Evolutionary conservation across 768 basidiomycete species (phyloP).

Genomic region (Boletus pseudo-olivaceus): DNA sequence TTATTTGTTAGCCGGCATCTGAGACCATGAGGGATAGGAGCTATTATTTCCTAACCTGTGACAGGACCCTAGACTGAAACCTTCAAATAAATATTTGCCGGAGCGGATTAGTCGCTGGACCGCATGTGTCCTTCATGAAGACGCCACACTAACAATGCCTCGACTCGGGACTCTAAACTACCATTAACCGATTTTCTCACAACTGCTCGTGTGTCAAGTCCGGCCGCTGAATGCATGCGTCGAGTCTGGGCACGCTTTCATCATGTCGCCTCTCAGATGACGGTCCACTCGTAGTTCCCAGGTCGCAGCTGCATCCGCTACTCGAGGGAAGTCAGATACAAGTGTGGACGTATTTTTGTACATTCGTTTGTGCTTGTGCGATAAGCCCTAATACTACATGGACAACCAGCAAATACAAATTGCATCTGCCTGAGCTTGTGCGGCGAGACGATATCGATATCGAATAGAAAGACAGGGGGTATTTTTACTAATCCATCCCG

Average conservation of each 20-base stretch:
- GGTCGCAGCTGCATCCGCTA: neutral
- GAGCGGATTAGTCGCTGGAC: neutral
- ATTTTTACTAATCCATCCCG: constrained; percentile 10
- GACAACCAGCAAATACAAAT: neutral
- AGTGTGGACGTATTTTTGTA: neutral
- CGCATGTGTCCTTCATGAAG: neutral
- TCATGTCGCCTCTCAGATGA: too few species aligned
- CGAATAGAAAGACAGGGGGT: constrained; percentile 9
- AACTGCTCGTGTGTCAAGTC: neutral
- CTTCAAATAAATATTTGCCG: neutral
- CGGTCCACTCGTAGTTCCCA: too few species aligned
- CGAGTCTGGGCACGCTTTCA: neutral
- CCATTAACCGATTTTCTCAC: neutral
- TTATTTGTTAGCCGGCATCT: constrained; percentile 12
- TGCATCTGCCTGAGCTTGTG: neutral
- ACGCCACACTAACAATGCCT: neutral
- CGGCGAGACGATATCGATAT: too few species aligned
- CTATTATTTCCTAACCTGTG: neutral
- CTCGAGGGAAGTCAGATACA: neutral
- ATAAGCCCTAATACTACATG: too few species aligned
- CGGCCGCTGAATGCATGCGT: neutral
- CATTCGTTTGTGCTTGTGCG: neutral
- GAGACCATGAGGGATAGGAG: neutral
- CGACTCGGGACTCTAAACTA: neutral
- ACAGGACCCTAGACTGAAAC: neutral